Conservation (phyloP, 2,329 filamentous ascomycete genomes). For the Colletotrichum neosansevieriae region DNA sequence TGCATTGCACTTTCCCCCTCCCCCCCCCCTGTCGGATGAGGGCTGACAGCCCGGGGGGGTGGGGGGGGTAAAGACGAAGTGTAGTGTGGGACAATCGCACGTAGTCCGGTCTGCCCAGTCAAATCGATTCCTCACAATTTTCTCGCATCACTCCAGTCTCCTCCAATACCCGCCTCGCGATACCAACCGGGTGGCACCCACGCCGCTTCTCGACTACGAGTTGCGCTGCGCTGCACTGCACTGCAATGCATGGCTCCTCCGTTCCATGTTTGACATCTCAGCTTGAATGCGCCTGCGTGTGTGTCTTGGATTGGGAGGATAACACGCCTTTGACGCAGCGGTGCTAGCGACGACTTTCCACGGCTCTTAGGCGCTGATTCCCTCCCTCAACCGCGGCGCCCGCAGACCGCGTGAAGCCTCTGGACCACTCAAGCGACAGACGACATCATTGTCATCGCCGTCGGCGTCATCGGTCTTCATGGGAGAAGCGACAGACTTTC, state of each 20-base stretch:
- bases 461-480: neutral
- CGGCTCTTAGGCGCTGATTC: neutral
- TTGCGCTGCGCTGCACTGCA: conserved; percentile 24
- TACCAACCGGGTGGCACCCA: conserved; percentile 37
- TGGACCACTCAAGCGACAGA: conserved; percentile 12
- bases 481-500: neutral
- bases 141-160: neutral
- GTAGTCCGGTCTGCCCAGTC: conserved; percentile 34
- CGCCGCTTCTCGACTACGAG: conserved; percentile 26
- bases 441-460: conserved; percentile 14
- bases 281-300: conserved; percentile 4
- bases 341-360: neutral
- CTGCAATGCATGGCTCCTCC: conserved; percentile 22
- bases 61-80: neutral
- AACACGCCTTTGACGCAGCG: conserved; percentile 39
- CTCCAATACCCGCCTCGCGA: conserved; percentile 7
- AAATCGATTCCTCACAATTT: neutral
- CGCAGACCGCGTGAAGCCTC: neutral
- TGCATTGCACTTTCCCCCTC: conserved; percentile 5
- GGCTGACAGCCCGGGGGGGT: conserved; percentile 15
- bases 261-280: neutral
- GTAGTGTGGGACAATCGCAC: neutral
- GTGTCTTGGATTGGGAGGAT: conserved; percentile 28
- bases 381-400: neutral
- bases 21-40: conserved; percentile 30